Evolutionary conservation across 2,329 filamentous ascomycete species (phyloP).

Genomic region (Lasiodiplodia citricola): DNA sequence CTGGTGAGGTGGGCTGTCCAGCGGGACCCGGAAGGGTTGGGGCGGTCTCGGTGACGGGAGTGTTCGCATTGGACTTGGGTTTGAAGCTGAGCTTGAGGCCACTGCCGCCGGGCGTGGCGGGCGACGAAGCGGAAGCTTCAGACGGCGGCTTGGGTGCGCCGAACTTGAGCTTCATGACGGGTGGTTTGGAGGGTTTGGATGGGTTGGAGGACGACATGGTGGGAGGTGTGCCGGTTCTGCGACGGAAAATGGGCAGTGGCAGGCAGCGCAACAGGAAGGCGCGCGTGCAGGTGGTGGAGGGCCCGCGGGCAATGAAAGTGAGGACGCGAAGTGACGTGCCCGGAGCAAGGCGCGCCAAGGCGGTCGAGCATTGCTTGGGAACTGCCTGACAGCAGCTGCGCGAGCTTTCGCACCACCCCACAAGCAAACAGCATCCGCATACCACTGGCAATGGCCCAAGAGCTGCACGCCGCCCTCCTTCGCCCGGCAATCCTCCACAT

Average conservation of each 20-base stretch:
- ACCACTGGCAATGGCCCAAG: slow-evolving; percentile 29
- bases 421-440: slow-evolving; percentile 1
- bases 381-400: not conserved
- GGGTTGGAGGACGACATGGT: slow-evolving; percentile 18
- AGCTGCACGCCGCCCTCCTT: slow-evolving; percentile 75
- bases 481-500: slow-evolving; percentile 89
- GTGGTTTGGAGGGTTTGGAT: slow-evolving; percentile 2
- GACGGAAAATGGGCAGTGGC: not conserved
- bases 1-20: slow-evolving; percentile 40
- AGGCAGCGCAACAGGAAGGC: not conserved
- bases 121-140: slow-evolving; percentile 12
- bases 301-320: slow-evolving; percentile 10
- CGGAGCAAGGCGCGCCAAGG: slow-evolving; percentile 2
- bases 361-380: slow-evolving; percentile 1
- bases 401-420: slow-evolving; percentile 18
- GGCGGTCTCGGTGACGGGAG: slow-evolving; percentile 35
- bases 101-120: slow-evolving; percentile 28
- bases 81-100: slow-evolving; percentile 51
- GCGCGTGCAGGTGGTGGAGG: not conserved
- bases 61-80: slow-evolving; percentile 29
- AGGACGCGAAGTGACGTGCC: slow-evolving; percentile 22
- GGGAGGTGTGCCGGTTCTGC: not conserved
- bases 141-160: slow-evolving; percentile 5
- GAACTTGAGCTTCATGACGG: slow-evolving; percentile 39
- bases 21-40: slow-evolving; percentile 40